These are phyloP conservation scores for Cyclotella atomus DNA, from an alignment of 108 stramenopile species.

Conservation along the genomic window DNA sequence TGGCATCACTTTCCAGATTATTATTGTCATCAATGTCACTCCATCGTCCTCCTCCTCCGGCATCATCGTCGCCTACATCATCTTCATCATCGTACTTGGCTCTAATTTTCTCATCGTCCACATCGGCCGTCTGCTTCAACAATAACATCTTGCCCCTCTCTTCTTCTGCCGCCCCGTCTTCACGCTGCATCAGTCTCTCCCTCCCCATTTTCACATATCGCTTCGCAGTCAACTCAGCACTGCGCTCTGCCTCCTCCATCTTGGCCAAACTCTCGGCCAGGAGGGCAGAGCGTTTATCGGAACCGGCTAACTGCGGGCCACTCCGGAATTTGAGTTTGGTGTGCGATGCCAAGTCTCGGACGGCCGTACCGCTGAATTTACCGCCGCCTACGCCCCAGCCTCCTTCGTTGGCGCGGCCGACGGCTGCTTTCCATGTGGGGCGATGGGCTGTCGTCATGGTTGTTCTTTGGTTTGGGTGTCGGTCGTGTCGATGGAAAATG, in stretches of 20 bases:
- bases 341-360: constrained; percentile 74
- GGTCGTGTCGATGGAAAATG: too few relatives aligned
- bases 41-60: constrained; percentile 58
- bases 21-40: constrained; percentile 48
- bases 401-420: constrained; percentile 84
- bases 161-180: constrained; percentile 58
- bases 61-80: constrained; percentile 48
- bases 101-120: constrained; percentile 70
- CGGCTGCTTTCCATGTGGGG: constrained; percentile 94
- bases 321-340: constrained; percentile 87
- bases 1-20: constrained; percentile 44
- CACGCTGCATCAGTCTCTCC: constrained; percentile 33
- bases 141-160: constrained; percentile 70
- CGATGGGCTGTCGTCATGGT: constrained; percentile 92
- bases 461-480: too few relatives aligned
- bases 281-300: constrained; percentile 49
- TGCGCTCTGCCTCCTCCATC: constrained; percentile 78
- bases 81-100: constrained; percentile 66
- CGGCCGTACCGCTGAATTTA: constrained; percentile 52
- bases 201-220: constrained; percentile 43
- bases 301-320: constrained; percentile 61
- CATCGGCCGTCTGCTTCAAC: constrained; percentile 81
- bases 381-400: constrained; percentile 85
- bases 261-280: constrained; percentile 77
- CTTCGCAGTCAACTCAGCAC: constrained; percentile 51